These are phyloP conservation scores for Trichoderma guizhouense DNA, from an alignment of 2,329 filamentous ascomycete genomes.

Conservation along the genomic window DNA sequence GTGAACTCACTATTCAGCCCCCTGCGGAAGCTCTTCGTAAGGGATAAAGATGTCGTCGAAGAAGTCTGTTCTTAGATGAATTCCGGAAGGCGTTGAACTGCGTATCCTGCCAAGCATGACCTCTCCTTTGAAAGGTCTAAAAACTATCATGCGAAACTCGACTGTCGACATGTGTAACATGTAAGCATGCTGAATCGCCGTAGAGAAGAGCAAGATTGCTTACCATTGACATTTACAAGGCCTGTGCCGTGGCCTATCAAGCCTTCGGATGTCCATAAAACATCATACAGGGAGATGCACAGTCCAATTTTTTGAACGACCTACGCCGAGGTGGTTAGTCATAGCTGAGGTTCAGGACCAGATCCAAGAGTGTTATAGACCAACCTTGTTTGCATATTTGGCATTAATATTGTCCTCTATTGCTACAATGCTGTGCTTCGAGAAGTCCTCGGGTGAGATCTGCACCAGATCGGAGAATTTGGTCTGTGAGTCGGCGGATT, in stretches of 20 bases:
- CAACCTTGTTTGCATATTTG: constrained; percentile 91
- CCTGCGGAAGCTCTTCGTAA: constrained; percentile 68
- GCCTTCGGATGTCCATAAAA: constrained; percentile 85
- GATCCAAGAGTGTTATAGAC: background rate
- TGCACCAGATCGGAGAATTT: constrained; percentile 93
- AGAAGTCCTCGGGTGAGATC: constrained; percentile 84
- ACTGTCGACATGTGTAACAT: constrained; percentile 51
- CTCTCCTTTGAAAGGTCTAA: constrained; percentile 93
- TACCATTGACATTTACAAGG: constrained; percentile 90
- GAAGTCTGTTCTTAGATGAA: constrained; percentile 81
- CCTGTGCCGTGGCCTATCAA: constrained; percentile 91
- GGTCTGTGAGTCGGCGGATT: constrained; percentile 53
- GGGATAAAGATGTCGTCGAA: constrained; percentile 90
- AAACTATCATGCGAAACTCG: constrained; percentile 89
- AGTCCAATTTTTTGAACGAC: constrained; percentile 92
- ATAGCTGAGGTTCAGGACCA: background rate
- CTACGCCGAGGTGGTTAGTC: constrained; percentile 35
- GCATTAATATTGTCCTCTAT: constrained; percentile 96
- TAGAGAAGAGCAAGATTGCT: background rate
- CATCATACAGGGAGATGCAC: constrained; percentile 88
- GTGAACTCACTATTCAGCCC: constrained; percentile 66
- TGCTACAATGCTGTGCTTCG: constrained; percentile 74
- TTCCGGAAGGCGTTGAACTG: constrained; percentile 66
- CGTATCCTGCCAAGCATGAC: constrained; percentile 83
- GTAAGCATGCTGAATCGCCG: background rate